Evolutionary conservation across 2,329 filamentous ascomycete species (phyloP), one percentile per base, ranked within the genome.

Genomic region (Pseudocercospora ulei): DNA sequence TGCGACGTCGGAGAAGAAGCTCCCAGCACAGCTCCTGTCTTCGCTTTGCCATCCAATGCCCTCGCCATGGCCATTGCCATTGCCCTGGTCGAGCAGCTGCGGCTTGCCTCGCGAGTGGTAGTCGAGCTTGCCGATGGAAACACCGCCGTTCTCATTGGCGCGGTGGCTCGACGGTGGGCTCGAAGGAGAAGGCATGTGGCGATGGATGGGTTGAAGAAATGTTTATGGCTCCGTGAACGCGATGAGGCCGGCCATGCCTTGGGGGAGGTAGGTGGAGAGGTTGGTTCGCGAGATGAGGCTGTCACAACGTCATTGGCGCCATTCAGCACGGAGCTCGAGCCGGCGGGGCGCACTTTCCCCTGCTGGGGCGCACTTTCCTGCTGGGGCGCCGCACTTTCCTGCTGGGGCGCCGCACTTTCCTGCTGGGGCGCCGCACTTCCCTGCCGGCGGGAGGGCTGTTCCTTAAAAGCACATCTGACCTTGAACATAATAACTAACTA

Each of bases 1-100:
- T 18, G 74, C 73, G 7, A 78, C 72, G 51, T 77, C 67, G 41
- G 67, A 72, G 55, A 78, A 70, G 55, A 79, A 71, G 58, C 62
- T 68, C 43, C 67, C 67, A 35, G 66, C 65, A 56, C 65, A 64
- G 53, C 65, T 68, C 40, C 57, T 64, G 41, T 62, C 59, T 42
- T 63, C 60, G 43, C 63, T 67, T 23, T 53, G 56, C 34, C 55
- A 50, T 9, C 57, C 54, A 18, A 46, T 46, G 35, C 33, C 40
- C 33, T 49, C 44, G 34, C 41, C 41, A 16, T 49, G 37, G 6
- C 54, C 54, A 13, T 52, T 53, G 45, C 59, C 55, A 45, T 54
- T 49, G 17, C 16, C n/a, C n/a, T n/a, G n/a, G n/a, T n/a, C n/a
- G 23, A 56, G 56, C 7, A 68, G 60, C 11, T 69, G 62, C 3